These are phyloP conservation scores for Verticillium zaregamsianum DNA, from an alignment of 2,329 filamentous ascomycete species.

Conservation along the genomic window DNA sequence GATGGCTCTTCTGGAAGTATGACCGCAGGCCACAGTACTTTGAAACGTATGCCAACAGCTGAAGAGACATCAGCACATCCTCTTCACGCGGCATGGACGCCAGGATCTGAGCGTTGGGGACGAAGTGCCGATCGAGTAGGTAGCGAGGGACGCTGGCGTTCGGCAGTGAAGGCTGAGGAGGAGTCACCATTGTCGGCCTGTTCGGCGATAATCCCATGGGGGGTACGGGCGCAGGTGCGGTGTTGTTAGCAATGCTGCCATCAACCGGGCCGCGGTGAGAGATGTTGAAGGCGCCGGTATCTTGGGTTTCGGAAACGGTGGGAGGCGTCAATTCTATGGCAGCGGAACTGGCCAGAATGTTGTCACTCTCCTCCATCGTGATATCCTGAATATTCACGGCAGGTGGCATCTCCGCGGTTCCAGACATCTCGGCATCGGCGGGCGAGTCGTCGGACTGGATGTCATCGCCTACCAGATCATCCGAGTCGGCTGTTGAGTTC, in stretches of 20 bases:
- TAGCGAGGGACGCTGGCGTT: constrained; percentile 74
- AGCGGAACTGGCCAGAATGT: constrained; percentile 66
- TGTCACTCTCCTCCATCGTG: constrained; percentile 72
- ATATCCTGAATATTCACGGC: constrained; percentile 83
- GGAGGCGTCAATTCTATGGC: constrained; percentile 72
- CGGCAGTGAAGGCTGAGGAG: constrained; percentile 70
- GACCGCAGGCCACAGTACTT: constrained; percentile 96
- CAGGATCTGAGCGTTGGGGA: constrained; percentile 68
- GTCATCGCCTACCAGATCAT: constrained; percentile 83
- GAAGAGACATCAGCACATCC: constrained; percentile 95
- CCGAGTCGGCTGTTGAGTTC: constrained; percentile 81
- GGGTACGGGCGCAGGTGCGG: constrained; percentile 60
- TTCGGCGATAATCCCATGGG: constrained; percentile 70
- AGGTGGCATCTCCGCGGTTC: constrained; percentile 74
- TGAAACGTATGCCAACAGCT: constrained; percentile 93
- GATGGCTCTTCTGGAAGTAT: constrained; percentile 92
- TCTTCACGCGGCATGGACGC: constrained; percentile 95
- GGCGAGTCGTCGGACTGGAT: constrained; percentile 73
- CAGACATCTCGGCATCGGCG: constrained; percentile 68
- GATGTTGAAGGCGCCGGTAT: constrained; percentile 90
- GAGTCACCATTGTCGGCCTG: constrained; percentile 64
- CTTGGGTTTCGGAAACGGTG: constrained; percentile 78
- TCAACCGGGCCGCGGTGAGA: constrained; percentile 81
- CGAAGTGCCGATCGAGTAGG: constrained; percentile 67
- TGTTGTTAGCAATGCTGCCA: constrained; percentile 75